Evolutionary conservation across 495 filamentous ascomycete species (phyloP), one percentile per base, ranked within the genome.

Genomic region (Aspergillus campestris): DNA sequence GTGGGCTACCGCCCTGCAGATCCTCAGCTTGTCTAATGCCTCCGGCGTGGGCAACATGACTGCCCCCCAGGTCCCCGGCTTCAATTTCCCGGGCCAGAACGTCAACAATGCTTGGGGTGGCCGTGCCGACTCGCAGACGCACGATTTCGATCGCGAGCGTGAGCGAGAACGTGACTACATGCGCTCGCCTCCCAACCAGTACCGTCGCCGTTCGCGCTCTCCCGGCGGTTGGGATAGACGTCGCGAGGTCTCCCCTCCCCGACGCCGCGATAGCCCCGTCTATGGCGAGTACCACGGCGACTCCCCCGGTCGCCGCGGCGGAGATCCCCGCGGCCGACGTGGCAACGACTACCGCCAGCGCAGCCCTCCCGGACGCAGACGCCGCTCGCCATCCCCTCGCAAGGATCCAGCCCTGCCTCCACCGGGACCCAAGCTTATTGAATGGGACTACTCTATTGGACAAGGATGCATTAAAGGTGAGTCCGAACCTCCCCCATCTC

Each of bases 331-430:
- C 60, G 69, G 80, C 18, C 70, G 72, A 42, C 65, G 71, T 40
- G 58, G 78, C 41, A 68, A 74, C 46, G 83, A 86, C 9, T 94
- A 89, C 66, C 85, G 89, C 39, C 87, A 94, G 61, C 86, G 89
- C 52, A 92, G 86, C 45, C 89, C 89, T 38, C 66, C 68, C 27
- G 71, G 67, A 34, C 79, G 81, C 40, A 77, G 77, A 53, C 77
- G 72, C 45, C 79, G 77, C 47, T 83, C 79, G 48, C 75, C 82
- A 15, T 80, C 68, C 42, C 64, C 66, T 51, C 67, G 64, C 50
- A 72, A 72, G 52, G 77, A 79, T 49, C 65, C 67, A 11, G 63
- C 64, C 34, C 59, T 78, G 51, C 75, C 77, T 34, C 71, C 79
- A 42, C 78, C 76, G 35, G 74, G 72, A 37, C 75, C 82, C 7